Percentiles rank a stretch among this genome's conserved stretches.
Evolutionary conservation across 306 rosid genomes (phyloP).

Genomic region (Ammopiptanthus mongolicus): DNA sequence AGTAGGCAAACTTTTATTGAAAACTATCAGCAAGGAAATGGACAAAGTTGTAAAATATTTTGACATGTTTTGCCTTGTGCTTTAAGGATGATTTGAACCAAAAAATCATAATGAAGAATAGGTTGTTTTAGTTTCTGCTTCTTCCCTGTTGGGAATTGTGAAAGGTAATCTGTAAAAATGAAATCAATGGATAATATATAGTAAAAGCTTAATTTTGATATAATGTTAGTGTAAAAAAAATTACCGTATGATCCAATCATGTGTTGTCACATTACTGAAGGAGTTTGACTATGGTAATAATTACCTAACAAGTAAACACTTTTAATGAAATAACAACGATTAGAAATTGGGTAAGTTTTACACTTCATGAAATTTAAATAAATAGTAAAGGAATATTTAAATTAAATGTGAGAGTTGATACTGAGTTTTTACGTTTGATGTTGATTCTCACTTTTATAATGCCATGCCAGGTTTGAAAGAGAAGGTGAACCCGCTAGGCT

Average conservation of each 20-base stretch:
- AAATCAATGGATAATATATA: no score
- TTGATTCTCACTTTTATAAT: constrained; percentile 10
- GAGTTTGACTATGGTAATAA: not conserved
- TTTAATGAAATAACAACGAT: not conserved
- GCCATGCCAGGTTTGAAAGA: constrained; percentile 71
- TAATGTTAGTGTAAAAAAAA: no score
- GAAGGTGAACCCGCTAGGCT: constrained; percentile 81
- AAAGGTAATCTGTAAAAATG: no score
- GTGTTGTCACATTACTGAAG: no score
- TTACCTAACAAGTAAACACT: not conserved
- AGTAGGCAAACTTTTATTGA: constrained; percentile 67
- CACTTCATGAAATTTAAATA: not conserved
- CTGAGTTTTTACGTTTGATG: constrained; percentile 13
- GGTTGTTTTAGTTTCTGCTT: no score
- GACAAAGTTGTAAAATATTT: no score
- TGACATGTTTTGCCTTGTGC: no score
- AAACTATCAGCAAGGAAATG: constrained; percentile 81
- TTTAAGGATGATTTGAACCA: no score
- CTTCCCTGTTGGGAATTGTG: no score
- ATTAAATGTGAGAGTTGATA: not conserved
- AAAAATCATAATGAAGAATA: no score
- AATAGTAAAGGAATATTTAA: not conserved
- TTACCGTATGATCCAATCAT: no score
- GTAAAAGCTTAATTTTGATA: no score
- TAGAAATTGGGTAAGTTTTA: not conserved